Evolutionary conservation across 306 rosid genomes (phyloP).

Genomic region (Cucurbita maxima): DNA sequence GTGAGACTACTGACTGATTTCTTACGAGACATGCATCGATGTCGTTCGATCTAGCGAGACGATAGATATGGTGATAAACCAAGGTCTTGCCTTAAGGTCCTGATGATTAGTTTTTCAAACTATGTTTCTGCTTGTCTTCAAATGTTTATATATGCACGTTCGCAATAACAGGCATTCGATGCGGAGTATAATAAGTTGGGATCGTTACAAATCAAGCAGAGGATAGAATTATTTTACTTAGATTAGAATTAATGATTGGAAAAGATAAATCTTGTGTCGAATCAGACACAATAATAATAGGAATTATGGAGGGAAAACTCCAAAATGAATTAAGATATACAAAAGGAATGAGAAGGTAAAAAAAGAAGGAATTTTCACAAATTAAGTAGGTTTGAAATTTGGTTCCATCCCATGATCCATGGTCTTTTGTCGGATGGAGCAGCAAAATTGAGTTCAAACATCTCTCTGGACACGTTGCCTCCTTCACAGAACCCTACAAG

Average conservation of each 20-base stretch:
- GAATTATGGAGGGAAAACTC: constrained; percentile 16
- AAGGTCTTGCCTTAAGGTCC: too few relatives aligned
- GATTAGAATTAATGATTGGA: background rate
- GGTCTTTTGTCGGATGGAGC: constrained; percentile 83
- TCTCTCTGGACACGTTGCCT: constrained; percentile 88
- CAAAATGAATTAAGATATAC: constrained; percentile 38
- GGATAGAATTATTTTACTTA: background rate
- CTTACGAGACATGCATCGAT: too few relatives aligned
- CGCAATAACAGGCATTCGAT: too few relatives aligned
- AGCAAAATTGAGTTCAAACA: constrained; percentile 86
- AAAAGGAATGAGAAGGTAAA: constrained; percentile 14
- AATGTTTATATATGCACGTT: too few relatives aligned
- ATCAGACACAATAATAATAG: background rate
- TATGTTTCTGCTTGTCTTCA: too few relatives aligned
- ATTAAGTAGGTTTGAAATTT: constrained; percentile 59
- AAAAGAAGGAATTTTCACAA: constrained; percentile 29
- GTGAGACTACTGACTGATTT: too few relatives aligned
- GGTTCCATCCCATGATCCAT: constrained; percentile 89
- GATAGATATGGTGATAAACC: too few relatives aligned
- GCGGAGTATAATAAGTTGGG: too few relatives aligned
- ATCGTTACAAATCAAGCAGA: background rate
- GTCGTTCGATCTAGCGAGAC: too few relatives aligned
- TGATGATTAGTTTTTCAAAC: too few relatives aligned
- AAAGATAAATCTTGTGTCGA: background rate
- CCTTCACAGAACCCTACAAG: constrained; percentile 89